These are phyloP conservation scores for Barbarea vulgaris DNA, from an alignment of 345 rosid species.

Conservation along the genomic window DNA sequence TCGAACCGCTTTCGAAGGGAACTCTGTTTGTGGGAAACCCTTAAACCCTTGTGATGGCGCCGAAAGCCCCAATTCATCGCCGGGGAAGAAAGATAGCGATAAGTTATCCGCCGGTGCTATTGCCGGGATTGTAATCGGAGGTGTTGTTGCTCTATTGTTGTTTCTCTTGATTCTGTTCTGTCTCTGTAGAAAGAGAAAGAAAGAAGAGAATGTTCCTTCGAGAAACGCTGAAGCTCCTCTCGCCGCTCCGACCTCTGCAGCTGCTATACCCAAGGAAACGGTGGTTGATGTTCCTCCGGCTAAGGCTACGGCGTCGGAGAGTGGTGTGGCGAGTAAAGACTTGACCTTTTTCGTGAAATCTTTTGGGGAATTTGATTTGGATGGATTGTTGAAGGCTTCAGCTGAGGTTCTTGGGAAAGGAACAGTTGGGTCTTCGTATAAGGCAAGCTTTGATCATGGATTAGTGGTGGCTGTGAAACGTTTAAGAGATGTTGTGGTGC, in stretches of 20 bases:
- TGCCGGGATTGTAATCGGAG: constrained; percentile 70
- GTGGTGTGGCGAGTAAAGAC: constrained; percentile 43
- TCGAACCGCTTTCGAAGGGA: constrained; percentile 56
- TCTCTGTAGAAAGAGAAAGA: constrained; percentile 51
- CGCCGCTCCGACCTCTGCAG: constrained; percentile 34
- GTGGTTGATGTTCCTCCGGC: constrained; percentile 7
- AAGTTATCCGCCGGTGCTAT: constrained; percentile 68
- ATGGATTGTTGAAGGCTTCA: constrained; percentile 88
- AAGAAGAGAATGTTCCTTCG: constrained; percentile 27
- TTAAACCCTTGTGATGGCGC: constrained; percentile 44
- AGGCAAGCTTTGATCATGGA: constrained; percentile 77
- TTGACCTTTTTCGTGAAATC: constrained; percentile 71
- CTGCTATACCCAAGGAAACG: constrained; percentile 42
- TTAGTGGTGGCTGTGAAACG: constrained; percentile 83
- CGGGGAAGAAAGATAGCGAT: constrained; percentile 13
- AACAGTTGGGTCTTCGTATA: constrained; percentile 82
- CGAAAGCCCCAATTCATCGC: constrained; percentile 5
- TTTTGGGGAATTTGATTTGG: constrained; percentile 63
- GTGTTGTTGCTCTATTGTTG: constrained; percentile 51
- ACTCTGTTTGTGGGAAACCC: constrained; percentile 75
- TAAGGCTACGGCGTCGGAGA: constrained; percentile 26
- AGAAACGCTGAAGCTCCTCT: constrained; percentile 43
- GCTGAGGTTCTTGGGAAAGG: constrained; percentile 98
- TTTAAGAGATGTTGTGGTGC: constrained; percentile 67
- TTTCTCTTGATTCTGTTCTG: constrained; percentile 50